A percentile compares a stretch with the other conserved stretches of the same genome.
These are phyloP conservation scores for Corymbia maculata DNA, from an alignment of 345 rosid species.

Conservation along the genomic window DNA sequence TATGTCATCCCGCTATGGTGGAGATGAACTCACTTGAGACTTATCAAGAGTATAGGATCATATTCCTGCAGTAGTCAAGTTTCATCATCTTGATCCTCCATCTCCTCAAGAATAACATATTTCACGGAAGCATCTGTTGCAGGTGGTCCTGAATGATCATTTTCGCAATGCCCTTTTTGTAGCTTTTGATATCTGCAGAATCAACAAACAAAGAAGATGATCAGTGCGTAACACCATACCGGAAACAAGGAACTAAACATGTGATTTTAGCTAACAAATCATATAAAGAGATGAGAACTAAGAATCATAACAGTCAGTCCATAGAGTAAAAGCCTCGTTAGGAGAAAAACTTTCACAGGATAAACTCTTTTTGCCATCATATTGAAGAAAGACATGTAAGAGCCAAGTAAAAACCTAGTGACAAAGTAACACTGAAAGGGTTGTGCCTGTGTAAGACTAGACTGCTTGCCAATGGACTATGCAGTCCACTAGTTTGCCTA, in stretches of 20 bases:
- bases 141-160: conserved; percentile 7
- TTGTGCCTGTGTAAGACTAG: background rate
- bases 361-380: background rate
- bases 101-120: conserved; percentile 88
- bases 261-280: background rate
- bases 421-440: background rate
- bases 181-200: conserved; percentile 64
- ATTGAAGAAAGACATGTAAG: background rate
- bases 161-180: conserved; percentile 33
- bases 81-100: conserved; percentile 54
- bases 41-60: background rate
- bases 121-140: conserved; percentile 32
- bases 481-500: background rate
- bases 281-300: background rate
- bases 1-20: background rate
- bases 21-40: background rate
- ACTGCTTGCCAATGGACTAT: background rate
- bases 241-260: background rate
- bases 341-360: background rate
- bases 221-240: background rate
- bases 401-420: background rate
- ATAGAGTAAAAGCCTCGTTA: background rate
- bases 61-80: conserved; percentile 12
- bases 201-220: background rate
- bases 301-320: background rate